Evolutionary conservation across 306 rosid genomes (phyloP).

Genomic region (Erythrophleum fordii): DNA sequence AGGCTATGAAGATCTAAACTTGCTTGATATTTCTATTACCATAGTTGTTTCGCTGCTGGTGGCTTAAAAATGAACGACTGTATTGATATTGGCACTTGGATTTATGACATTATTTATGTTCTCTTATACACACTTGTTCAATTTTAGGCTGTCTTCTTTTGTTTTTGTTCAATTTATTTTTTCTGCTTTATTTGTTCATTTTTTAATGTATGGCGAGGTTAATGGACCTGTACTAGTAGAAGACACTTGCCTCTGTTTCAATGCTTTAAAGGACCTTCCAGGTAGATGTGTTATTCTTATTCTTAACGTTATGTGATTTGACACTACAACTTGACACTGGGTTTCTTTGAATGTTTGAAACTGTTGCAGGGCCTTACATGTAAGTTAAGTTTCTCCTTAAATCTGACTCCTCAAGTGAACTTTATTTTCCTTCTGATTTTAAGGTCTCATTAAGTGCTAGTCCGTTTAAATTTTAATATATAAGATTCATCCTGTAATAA

Average conservation of each 20-base stretch:
- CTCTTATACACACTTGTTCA: background rate
- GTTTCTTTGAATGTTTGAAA: constrained; percentile 39
- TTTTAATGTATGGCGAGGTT: constrained; percentile 55
- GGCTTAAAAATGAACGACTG: no score
- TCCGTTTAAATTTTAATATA: background rate
- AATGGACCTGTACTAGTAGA: constrained; percentile 97
- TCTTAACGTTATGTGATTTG: constrained; percentile 6
- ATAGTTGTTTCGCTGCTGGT: no score
- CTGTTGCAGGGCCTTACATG: constrained; percentile 94
- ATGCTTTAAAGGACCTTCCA: constrained; percentile 96
- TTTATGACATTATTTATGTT: no score
- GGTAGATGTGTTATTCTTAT: constrained; percentile 55
- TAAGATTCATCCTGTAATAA: background rate
- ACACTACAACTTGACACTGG: constrained; percentile 19
- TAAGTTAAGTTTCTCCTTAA: constrained; percentile 57
- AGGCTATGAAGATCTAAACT: background rate
- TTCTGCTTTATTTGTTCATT: background rate
- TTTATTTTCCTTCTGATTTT: constrained; percentile 23
- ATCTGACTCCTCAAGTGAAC: constrained; percentile 45
- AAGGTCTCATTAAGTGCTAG: background rate
- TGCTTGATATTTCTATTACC: no score
- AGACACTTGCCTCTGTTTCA: constrained; percentile 98
- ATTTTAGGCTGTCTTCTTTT: constrained; percentile 20
- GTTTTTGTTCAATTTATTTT: background rate
- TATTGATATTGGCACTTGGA: no score